Evolutionary conservation across 2,329 filamentous ascomycete genomes (phyloP).

Genomic region (Achaetomium macrosporum): DNA sequence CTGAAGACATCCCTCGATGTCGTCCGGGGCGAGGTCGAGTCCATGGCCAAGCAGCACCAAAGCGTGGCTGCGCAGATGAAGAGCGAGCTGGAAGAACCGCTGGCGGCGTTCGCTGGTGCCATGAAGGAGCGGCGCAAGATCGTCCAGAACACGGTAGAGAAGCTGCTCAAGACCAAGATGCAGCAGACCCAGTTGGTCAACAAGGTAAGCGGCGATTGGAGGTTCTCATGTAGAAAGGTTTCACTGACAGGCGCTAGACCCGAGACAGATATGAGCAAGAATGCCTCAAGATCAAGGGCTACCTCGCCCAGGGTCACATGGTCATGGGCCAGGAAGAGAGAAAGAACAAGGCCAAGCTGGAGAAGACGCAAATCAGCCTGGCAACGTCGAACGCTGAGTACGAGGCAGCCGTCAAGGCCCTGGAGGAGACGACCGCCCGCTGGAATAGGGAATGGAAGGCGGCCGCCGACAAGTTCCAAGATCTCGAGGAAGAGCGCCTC

Average conservation of each 20-base stretch:
- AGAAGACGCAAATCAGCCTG: slow-evolving; percentile 96
- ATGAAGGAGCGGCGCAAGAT: slow-evolving; percentile 98
- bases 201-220: slow-evolving; percentile 56
- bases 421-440: slow-evolving; percentile 89
- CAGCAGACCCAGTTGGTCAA: slow-evolving; percentile 88
- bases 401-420: slow-evolving; percentile 81
- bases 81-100: slow-evolving; percentile 86
- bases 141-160: slow-evolving; percentile 88
- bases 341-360: slow-evolving; percentile 97
- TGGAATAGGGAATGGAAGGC: slow-evolving; percentile 99
- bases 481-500: slow-evolving; percentile 91
- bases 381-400: slow-evolving; percentile 90
- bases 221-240: background rate
- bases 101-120: slow-evolving; percentile 83
- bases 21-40: slow-evolving; percentile 80
- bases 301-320: slow-evolving; percentile 97
- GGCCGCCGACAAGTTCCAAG: slow-evolving; percentile 97
- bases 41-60: slow-evolving; percentile 90
- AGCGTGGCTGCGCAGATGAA: slow-evolving; percentile 92
- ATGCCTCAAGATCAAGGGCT: slow-evolving; percentile 96
- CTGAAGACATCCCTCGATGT: slow-evolving; percentile 81
- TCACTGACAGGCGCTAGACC: slow-evolving; percentile 48
- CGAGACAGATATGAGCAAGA: slow-evolving; percentile 96
- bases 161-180: slow-evolving; percentile 85
- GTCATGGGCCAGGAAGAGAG: slow-evolving; percentile 99